Base-by-base conservation (phyloP, 495 filamentous ascomycete genomes). In the Barbatosphaeria neglecta region DNA sequence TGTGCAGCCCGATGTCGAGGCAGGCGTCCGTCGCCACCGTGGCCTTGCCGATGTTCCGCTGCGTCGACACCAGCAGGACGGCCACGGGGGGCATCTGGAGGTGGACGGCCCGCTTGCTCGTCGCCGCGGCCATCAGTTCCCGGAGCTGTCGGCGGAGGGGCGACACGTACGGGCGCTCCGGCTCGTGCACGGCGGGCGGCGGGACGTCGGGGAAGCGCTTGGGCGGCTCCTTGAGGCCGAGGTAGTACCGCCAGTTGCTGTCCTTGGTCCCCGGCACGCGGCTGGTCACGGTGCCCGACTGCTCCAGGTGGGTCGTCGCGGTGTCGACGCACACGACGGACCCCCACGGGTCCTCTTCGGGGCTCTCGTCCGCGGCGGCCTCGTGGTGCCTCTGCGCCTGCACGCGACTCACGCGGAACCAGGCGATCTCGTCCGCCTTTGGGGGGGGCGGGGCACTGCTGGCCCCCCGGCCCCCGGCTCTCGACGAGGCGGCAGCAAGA, bases 31-130 rank as follows among this genome's bases (percentile, higher is more conserved):
- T 72, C 0, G 87, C 87, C 7, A 88, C 55, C 4, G 79, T 84
- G 16, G 81, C 73, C 60, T 98, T 98, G 20, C 92, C 92, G 52
- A 97, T 94, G 40, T 84, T 82, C 38, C 93, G 78, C 54, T 98
- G 92, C 4, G 85, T 92, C 3, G 90, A 95, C 4, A 83, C 81
- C 8, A 98, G 68, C 1, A 98, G 72, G 45, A 98, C 84, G 2
- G 89, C 85, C 22, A 95, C 74, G 0, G 92, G 89, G 33, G 89
- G 87, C 67, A 97, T 77, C 22, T 82, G 80, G 3, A 98, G 69
- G 57, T 90, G 81, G 38, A 95, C 76, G 8, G 92, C 92, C 25
- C 87, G 77, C 41, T 88, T 82, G 54, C 85, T 94, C 1, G 87
- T 95, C 1, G 92, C 85, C 23, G 87, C 89, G 31, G 87, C 78